Conservation (phyloP, 2,329 filamentous ascomycete species). For the Xylariales sp. region DNA sequence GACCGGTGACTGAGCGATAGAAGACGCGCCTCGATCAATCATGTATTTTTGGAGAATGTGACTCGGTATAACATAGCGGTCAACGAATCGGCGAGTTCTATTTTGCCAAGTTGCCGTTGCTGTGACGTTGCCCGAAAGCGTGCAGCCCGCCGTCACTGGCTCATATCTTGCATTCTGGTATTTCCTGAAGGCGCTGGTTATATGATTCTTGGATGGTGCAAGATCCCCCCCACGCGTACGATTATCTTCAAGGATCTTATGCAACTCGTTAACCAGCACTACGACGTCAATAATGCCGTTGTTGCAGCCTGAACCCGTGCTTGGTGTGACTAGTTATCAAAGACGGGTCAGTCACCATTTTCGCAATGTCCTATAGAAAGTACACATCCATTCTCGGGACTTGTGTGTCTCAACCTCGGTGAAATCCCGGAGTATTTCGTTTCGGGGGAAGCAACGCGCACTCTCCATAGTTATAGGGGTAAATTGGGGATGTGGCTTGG, state of each 20-base stretch:
- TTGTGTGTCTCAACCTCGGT: too few species aligned
- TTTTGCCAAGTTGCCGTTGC: conserved; percentile 8
- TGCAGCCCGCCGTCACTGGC: neutral
- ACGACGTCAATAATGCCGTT: conserved; percentile 24
- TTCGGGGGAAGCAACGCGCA: too few species aligned
- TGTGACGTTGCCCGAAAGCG: neutral
- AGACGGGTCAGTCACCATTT: too few species aligned
- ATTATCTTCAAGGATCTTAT: neutral
- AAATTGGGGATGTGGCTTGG: too few species aligned
- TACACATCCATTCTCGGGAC: too few species aligned
- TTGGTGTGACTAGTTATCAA: too few species aligned
- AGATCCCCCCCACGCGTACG: neutral
- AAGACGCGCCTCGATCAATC: neutral
- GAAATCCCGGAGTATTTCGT: too few species aligned
- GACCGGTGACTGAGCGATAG: neutral
- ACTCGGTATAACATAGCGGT: neutral
- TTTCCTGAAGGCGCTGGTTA: neutral
- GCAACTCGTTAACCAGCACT: conserved; percentile 22
- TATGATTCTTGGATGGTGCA: neutral
- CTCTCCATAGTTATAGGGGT: too few species aligned
- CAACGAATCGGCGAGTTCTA: neutral
- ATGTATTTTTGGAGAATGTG: neutral
- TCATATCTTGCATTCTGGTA: conserved; percentile 1
- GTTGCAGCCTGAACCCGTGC: conserved; percentile 28
- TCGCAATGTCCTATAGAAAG: too few species aligned